Conservation (phyloP, 257 asterid species). For the Solanum chmielewskii region DNA sequence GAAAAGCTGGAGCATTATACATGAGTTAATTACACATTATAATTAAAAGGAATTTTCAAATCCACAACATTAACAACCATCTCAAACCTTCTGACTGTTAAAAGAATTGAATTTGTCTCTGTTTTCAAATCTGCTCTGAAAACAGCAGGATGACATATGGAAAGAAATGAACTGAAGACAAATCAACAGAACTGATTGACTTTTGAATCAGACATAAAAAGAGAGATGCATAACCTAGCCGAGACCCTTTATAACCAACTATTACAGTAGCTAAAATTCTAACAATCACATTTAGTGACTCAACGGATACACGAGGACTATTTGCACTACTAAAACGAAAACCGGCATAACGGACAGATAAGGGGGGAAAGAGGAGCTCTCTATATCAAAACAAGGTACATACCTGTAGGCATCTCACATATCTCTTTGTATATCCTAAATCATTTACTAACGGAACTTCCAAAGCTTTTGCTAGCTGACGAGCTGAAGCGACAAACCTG, state of each 20-base stretch:
- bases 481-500: conserved; percentile 98
- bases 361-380: neutral
- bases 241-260: neutral
- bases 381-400: neutral
- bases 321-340: neutral
- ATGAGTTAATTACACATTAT: neutral
- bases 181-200: neutral
- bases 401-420: conserved; percentile 96
- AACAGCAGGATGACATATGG: neutral
- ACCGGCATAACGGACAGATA: neutral
- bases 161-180: neutral
- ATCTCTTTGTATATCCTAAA: conserved; percentile 95
- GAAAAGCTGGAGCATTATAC: neutral
- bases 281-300: neutral
- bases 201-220: neutral
- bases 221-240: neutral
- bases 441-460: conserved; percentile 96
- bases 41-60: neutral
- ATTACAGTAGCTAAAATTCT: neutral
- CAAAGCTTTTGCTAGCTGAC: conserved; percentile 93
- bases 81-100: neutral
- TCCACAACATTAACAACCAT: neutral
- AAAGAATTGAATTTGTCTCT: neutral
- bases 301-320: neutral
- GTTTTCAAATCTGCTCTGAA: neutral